phyloP scores from a whole-genome alignment of 371 early-diverging fungal species.

The Batkoa obscura region DNA sequence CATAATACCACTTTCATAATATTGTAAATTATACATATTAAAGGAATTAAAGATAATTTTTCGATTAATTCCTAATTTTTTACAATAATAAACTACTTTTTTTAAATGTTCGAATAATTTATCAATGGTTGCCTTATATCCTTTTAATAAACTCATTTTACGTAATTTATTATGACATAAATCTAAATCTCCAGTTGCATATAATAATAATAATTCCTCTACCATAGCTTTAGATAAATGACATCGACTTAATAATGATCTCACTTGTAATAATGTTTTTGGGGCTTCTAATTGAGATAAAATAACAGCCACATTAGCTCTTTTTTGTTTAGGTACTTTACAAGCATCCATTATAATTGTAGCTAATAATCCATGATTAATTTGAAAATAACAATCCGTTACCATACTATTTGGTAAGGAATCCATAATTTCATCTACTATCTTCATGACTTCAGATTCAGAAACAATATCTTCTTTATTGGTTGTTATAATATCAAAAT shows the following conservation, averaged over 20 bases:
- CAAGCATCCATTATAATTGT: constrained; percentile 41
- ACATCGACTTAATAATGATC: constrained; percentile 29
- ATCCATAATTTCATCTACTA: constrained; percentile 66
- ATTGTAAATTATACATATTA: constrained; percentile 43
- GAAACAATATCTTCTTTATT: constrained; percentile 43
- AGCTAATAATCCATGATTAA: constrained; percentile 35
- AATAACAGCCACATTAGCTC: constrained; percentile 29
- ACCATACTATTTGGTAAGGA: constrained; percentile 47
- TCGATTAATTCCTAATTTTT: constrained; percentile 37
- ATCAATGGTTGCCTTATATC: constrained; percentile 21
- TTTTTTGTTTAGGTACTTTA: constrained; percentile 29
- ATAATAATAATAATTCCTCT: constrained; percentile 44
- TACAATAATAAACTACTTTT: constrained; percentile 21
- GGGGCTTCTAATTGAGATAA: constrained; percentile 32
- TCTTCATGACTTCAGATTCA: constrained; percentile 81
- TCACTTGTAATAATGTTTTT: constrained; percentile 34
- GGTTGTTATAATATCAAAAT: constrained; percentile 75
- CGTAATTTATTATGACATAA: constrained; percentile 26
- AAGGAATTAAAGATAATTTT: constrained; percentile 44
- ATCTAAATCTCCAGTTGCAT: constrained; percentile 32
- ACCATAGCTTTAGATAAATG: constrained; percentile 34
- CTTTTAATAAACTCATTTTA: constrained; percentile 26
- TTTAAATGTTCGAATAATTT: constrained; percentile 27
- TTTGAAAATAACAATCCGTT: constrained; percentile 27
- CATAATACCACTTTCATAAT: constrained; percentile 48